These are phyloP conservation scores for Lasiodiplodia sp. DNA, from an alignment of 2,329 filamentous ascomycete genomes.

Conservation along the genomic window DNA sequence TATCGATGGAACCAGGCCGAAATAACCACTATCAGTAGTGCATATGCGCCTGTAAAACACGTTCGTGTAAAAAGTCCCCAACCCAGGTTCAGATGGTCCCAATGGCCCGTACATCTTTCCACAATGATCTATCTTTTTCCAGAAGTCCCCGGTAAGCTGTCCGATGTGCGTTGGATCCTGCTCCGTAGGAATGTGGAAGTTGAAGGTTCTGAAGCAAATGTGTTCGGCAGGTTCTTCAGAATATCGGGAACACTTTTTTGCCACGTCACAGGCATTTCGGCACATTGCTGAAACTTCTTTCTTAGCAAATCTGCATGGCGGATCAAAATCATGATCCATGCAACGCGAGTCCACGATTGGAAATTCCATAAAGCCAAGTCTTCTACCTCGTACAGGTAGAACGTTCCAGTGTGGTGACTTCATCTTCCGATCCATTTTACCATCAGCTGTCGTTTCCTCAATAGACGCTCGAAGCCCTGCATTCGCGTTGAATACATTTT, in stretches of 20 bases:
- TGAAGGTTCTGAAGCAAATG: not conserved
- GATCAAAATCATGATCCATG: too few relatives aligned
- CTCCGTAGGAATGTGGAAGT: not conserved
- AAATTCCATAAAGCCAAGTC: too few relatives aligned
- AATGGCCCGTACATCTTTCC: too few relatives aligned
- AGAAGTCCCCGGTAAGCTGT: not conserved
- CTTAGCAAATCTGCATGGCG: too few relatives aligned
- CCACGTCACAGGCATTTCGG: not conserved
- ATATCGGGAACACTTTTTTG: not conserved
- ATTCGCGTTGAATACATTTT: not conserved
- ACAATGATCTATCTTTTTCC: too few relatives aligned
- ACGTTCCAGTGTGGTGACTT: not conserved
- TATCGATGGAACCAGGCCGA: not conserved
- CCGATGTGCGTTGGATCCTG: not conserved
- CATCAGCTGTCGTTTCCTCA: too few relatives aligned
- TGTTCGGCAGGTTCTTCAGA: not conserved
- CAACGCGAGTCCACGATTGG: too few relatives aligned
- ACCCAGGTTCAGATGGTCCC: too few relatives aligned
- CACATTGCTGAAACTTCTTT: not conserved
- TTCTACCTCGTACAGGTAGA: not conserved
- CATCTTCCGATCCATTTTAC: accelerated
- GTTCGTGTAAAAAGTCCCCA: not conserved
- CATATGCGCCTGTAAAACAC: not conserved
- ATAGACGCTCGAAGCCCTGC: too few relatives aligned
- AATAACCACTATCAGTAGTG: not conserved